phyloP scores from a whole-genome alignment of 2,329 filamentous ascomycete genomes.

The Salinomyces thailandicus region DNA sequence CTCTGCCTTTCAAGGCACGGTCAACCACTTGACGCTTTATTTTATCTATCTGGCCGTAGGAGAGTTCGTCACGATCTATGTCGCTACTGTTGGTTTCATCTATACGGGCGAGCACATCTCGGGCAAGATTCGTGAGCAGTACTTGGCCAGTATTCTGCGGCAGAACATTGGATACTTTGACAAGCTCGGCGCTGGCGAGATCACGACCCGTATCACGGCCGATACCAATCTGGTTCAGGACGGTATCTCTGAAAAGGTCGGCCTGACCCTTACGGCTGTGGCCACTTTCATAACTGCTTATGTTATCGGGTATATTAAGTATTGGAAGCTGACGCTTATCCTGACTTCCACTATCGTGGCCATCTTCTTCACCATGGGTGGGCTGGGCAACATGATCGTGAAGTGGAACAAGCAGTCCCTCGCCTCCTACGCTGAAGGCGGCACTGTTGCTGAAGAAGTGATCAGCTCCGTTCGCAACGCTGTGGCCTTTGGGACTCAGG shows the following conservation, averaged over 20 bases:
- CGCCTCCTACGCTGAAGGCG: constrained; percentile 70
- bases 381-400: constrained; percentile 62
- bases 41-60: constrained; percentile 77
- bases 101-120: constrained; percentile 45
- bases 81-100: constrained; percentile 81
- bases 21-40: constrained; percentile 61
- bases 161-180: constrained; percentile 93
- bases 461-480: constrained; percentile 88
- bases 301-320: constrained; percentile 79
- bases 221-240: constrained; percentile 92
- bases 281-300: constrained; percentile 83
- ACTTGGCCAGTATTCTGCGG: constrained; percentile 70
- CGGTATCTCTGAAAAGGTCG: constrained; percentile 83
- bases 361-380: constrained; percentile 66
- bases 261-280: constrained; percentile 62
- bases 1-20: constrained; percentile 29
- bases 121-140: constrained; percentile 55
- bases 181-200: constrained; percentile 82
- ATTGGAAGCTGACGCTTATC: constrained; percentile 89
- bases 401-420: constrained; percentile 71
- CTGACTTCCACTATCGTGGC: constrained; percentile 71
- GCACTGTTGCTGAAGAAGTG: constrained; percentile 86
- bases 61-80: constrained; percentile 67
- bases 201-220: constrained; percentile 86
- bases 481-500: constrained; percentile 85